Conservation (phyloP, 805 yeast species). For the Ogataea methylovora region DNA sequence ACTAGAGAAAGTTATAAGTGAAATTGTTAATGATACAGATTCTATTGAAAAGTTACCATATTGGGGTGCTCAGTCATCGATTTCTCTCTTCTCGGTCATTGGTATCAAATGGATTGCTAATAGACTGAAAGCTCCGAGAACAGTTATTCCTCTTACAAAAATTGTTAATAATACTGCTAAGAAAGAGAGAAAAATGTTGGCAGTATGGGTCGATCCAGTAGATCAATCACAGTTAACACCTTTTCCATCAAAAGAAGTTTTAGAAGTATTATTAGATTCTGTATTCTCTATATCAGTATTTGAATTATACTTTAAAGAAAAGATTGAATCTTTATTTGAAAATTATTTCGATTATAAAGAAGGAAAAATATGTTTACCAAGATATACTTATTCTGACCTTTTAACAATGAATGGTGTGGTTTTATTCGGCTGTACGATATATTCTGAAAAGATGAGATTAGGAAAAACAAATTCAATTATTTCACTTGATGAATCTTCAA, state of each 20-base stretch:
- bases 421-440: conserved; percentile 10
- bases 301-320: too few species aligned
- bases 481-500: conserved; percentile 14
- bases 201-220: conserved; percentile 29
- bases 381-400: conserved; percentile 23
- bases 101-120: conserved; percentile 34
- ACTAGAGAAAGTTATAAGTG: conserved; percentile 5
- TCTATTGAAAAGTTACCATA: conserved; percentile 10
- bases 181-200: conserved; percentile 12
- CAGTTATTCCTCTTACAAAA: conserved; percentile 16
- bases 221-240: conserved; percentile 17
- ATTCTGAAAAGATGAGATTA: conserved; percentile 3
- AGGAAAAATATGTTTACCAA: conserved; percentile 14
- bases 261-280: too few species aligned
- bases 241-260: conserved; percentile 23
- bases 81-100: conserved; percentile 31
- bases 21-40: conserved; percentile 13
- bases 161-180: conserved; percentile 13
- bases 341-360: conserved; percentile 18
- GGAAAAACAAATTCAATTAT: conserved; percentile 1
- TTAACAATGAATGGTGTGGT: conserved; percentile 24
- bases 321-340: conserved; percentile 4
- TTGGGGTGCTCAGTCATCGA: conserved; percentile 21
- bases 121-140: conserved; percentile 9
- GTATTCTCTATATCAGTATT: too few species aligned